Conservation (phyloP, 2,329 filamentous ascomycete species). For the Aspergillus cejpii region DNA sequence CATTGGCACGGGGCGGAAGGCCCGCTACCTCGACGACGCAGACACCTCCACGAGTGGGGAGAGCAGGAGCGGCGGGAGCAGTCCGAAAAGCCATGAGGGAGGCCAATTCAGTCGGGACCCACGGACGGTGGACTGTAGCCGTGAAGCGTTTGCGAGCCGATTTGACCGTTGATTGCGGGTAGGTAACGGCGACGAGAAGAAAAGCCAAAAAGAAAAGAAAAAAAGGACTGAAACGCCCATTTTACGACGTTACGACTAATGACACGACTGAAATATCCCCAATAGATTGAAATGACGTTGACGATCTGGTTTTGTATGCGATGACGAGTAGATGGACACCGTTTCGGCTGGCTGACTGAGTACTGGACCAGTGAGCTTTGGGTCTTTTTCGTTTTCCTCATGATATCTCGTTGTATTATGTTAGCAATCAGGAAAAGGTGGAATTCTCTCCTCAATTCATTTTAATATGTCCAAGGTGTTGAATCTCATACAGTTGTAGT, state of each 20-base stretch:
- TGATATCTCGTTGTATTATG: no score
- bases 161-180: not conserved
- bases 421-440: no score
- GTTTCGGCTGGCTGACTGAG: not conserved
- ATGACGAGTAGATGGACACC: not conserved
- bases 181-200: not conserved
- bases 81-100: slow-evolving; percentile 40
- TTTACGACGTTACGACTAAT: slow-evolving; percentile 26
- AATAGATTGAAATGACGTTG: slow-evolving; percentile 16
- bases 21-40: slow-evolving; percentile 45
- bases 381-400: not conserved
- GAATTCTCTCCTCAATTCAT: not conserved
- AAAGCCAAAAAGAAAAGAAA: not conserved
- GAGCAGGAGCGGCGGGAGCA: slow-evolving; percentile 51
- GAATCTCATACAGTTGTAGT: no score
- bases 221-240: not conserved
- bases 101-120: slow-evolving; percentile 19
- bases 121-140: slow-evolving; percentile 14
- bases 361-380: not conserved
- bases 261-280: slow-evolving; percentile 19
- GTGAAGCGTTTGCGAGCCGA: slow-evolving; percentile 2
- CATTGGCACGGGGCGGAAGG: slow-evolving; percentile 54
- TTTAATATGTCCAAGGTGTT: no score
- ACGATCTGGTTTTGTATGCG: not conserved
- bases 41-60: slow-evolving; percentile 38